Evolutionary conservation across 2,329 filamentous ascomycete genomes (phyloP), one percentile per base, ranked within the genome.

Genomic region (Diaporthe citrichinensis): DNA sequence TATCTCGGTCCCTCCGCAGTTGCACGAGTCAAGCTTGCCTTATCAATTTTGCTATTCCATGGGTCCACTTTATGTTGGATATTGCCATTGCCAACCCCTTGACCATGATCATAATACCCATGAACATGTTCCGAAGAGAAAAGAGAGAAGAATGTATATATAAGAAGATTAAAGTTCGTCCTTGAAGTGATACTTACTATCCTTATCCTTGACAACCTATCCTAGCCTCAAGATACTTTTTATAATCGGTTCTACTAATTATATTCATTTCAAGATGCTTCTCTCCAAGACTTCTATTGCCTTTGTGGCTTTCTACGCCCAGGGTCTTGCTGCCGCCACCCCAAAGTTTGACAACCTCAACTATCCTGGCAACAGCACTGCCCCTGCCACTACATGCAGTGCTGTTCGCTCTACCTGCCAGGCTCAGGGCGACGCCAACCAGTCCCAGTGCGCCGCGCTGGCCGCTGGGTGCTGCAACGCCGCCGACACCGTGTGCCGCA

Each of bases 241-340:
- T 12, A 12, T 46, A 62, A 46, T 62, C 15, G 25, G 36, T 44
- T 28, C 36, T 61, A 39, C 12, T 41, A 25, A 44, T 44, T 12
- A 61, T 17, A 61, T 17, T 61, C 17, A 46, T 31, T 71, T 57
- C 49, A 57, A 57, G 34, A 71, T 71, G 68, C 44, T 58, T 46
- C 59, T 71, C 68, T 71, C 68, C 17, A 7, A 59, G 12, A 46
- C 53, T 25, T 59, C 68, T 58, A 59, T 59, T 41, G 55, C 55
- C 44, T n/a, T 58, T 14, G 17, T 25, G 53, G 51, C 51, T 20
- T 20, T 71, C 28, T 8, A 59, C 12, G 55, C 68, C 55, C 68
- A 71, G 68, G 68, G 68, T n/a, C 68, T 71, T 23, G 68, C 59
- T 44, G 39, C 39, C 39, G 25, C 59, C 59, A 28, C 58, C 1